Evolutionary conservation across 2,329 filamentous ascomycete species (phyloP), one percentile per base, ranked within the genome.

Genomic region (Aureobasidium sp.): DNA sequence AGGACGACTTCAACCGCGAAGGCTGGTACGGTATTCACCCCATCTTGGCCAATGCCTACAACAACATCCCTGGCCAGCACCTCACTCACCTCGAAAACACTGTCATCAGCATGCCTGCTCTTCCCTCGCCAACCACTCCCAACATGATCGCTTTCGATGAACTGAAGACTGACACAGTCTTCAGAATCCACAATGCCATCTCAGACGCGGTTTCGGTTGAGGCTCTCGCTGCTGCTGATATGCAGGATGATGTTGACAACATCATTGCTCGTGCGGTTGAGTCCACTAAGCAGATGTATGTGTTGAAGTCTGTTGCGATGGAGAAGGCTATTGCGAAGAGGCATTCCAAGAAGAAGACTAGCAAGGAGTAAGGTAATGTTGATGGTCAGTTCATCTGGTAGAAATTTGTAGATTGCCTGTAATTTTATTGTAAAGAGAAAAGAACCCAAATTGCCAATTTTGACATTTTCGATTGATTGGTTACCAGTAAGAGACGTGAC

Each of bases 21-120:
- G 41, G 55, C 22, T 47, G 14, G 17, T 48, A 58, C 22, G 55
- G 55, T 11, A 29, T 58, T n/a, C 55, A 58, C n/a, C 55, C 55
- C 8, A 34, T 8, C 17, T 34, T 58, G 20, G 42, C 42, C 8
- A 4, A 3, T 15, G 55, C 42, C n/a, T 58, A 47, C 55, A 37
- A 48, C 14, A 2, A 14, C 5, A 39, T 58, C 8, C 42, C 55
- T 8, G 55, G 55, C n/a, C n/a, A 58, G 9, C 31, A 47, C 5
- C 29, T 58, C 14, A n/a, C 29, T 17, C 22, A 47, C 29, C 34
- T 58, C 12, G 42, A 48, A 15, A 5, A 47, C 3, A 27, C 20
- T 15, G 34, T 58, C 29, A 9, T 48, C 42, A 37, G 22, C 42
- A 58, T 58, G 42, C 55, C 55, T 22, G 31, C 45, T 1, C 31